Conservation (phyloP, 2,329 filamentous ascomycete genomes). For the Microdochium bolleyi region DNA sequence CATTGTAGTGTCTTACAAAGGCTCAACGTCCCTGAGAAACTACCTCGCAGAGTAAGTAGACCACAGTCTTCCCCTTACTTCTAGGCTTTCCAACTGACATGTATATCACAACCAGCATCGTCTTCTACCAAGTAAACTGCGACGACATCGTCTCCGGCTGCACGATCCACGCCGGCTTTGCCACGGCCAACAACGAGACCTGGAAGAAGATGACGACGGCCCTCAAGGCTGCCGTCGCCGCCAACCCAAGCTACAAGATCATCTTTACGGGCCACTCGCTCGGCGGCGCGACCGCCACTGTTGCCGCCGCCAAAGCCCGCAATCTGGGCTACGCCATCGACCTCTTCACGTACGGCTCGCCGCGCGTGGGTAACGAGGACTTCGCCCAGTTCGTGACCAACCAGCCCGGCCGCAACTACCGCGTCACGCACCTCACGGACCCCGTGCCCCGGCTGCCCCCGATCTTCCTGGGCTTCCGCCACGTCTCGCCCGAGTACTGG, state of each 20-base stretch:
- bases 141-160: constrained; percentile 34
- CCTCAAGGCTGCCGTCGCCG: constrained; percentile 31
- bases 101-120: constrained; percentile 18
- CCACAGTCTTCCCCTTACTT: constrained; percentile 10
- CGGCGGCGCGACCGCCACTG: constrained; percentile 54
- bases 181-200: constrained; percentile 49
- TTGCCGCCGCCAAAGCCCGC: constrained; percentile 51
- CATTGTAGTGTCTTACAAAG: constrained; percentile 54
- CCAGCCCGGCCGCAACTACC: constrained; percentile 46
- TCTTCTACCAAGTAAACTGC: constrained; percentile 27
- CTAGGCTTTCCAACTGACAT: constrained; percentile 10
- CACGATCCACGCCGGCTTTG: constrained; percentile 50
- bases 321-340: constrained; percentile 36
- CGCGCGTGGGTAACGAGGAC: constrained; percentile 52
- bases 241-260: constrained; percentile 44
- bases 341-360: constrained; percentile 60
- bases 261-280: constrained; percentile 62
- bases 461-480: constrained; percentile 50
- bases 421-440: constrained; percentile 60
- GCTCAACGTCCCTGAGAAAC: constrained; percentile 50
- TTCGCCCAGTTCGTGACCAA: constrained; percentile 45
- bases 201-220: constrained; percentile 28
- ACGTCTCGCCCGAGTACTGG: constrained; percentile 66
- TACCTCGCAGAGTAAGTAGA: constrained; percentile 44
- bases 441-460: constrained; percentile 62